Base-by-base conservation (phyloP, 495 filamentous ascomycete genomes). In the Stereocaulon alpinum region DNA sequence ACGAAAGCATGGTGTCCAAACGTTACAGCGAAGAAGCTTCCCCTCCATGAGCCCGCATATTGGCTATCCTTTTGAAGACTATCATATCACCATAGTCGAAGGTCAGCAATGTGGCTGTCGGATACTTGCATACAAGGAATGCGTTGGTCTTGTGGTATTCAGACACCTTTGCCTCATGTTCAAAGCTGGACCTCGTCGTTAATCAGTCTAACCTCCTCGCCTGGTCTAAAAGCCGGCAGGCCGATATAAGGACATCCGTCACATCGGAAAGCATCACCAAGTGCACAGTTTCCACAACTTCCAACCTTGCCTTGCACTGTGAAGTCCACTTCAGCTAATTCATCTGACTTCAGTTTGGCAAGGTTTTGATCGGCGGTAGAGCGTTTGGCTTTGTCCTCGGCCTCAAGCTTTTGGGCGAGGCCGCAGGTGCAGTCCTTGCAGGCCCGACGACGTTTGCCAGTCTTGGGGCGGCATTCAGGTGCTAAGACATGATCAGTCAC, bases 351-450 rank as follows among this genome's bases (percentile, higher is more conserved):
- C 52, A 97, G 76, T 76, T 95, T 96, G 51, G 61, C 66, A 12
- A 89, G 71, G 6, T 74, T 76, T 60, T 76, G 71, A 63, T 87
- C 82, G 27, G 86, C 86, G 10, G 77, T 71, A 6, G 72, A 70
- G 24, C 67, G 64, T 42, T 72, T 72, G 1, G 73, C 69, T 10
- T 68, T 61, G 20, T 76, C 69, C 50, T 70, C 68, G 17, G 71
- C 70, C 58, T 73, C 70, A 12, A 69, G 58, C 4, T 64, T 67
- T 40, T 73, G 67, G 12, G 73, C 67, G 4, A 98, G 79, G 42
- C 94, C 93, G 67, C 93, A 98, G 5, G 89, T 94, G 76, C 93
- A 98, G 74, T 98, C 93, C 73, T 97, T 97, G 77, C 93, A 98
- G 58, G 93, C 91, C 56, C 90, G 82, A 60, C 91, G 84, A 64